These are phyloP conservation scores for Colletotrichum sublineola DNA, from an alignment of 2,329 filamentous ascomycete genomes.

Conservation along the genomic window DNA sequence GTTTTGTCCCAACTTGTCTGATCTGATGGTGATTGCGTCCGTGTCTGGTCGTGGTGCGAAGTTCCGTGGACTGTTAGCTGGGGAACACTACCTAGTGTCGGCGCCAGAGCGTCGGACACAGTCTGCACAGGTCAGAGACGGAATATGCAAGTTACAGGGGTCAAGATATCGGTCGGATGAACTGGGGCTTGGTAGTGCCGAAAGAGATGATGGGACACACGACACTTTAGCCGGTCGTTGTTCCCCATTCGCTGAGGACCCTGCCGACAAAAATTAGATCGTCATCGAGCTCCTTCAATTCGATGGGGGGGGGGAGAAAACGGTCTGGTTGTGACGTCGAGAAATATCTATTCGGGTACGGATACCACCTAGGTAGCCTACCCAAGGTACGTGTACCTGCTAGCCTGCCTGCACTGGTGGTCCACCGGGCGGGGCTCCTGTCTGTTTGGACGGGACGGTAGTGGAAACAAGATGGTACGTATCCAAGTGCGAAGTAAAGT, in stretches of 20 bases:
- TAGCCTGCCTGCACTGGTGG: background rate
- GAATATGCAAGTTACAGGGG: slow-evolving; percentile 11
- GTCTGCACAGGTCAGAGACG: background rate
- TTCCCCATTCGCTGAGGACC: slow-evolving; percentile 5
- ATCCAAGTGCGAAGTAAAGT: too few species aligned
- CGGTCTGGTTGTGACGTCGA: background rate
- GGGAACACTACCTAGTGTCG: background rate
- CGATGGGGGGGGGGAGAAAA: background rate
- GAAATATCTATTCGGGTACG: too few species aligned
- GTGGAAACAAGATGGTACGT: too few species aligned
- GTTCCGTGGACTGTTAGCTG: background rate
- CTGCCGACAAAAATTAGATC: slow-evolving; percentile 13
- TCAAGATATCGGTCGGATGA: slow-evolving; percentile 14
- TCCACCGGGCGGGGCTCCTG: too few species aligned
- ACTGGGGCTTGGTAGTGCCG: background rate
- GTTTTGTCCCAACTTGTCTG: slow-evolving; percentile 11
- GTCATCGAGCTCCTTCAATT: slow-evolving; percentile 18
- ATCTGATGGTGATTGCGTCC: background rate
- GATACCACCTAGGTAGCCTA: too few species aligned
- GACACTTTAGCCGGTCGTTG: slow-evolving; percentile 8
- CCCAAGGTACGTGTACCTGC: too few species aligned
- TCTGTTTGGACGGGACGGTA: too few species aligned
- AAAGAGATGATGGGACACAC: slow-evolving; percentile 22
- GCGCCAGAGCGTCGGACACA: background rate
- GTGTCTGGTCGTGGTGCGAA: background rate